A percentile compares a stretch with the other conserved stretches of the same genome.
Conservation (phyloP, 345 rosid genomes). For the Populus deltoides region DNA sequence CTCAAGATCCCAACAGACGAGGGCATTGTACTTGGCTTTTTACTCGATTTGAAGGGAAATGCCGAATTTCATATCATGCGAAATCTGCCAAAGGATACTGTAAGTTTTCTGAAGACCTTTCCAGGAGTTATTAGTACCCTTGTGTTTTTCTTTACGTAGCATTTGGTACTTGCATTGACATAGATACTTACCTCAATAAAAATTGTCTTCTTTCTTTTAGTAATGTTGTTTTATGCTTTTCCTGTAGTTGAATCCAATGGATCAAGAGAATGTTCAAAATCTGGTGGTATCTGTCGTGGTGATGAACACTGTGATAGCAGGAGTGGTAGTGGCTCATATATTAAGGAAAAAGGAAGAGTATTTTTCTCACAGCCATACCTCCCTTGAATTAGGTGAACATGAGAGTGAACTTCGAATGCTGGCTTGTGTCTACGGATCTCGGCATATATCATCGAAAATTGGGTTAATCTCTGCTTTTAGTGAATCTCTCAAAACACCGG, state of each 20-base stretch:
- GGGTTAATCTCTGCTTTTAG: slow-evolving; percentile 51
- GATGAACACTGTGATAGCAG: slow-evolving; percentile 55
- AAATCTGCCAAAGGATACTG: slow-evolving; percentile 5
- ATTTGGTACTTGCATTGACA: too few species aligned
- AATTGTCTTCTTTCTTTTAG: not conserved
- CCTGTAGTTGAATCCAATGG: slow-evolving; percentile 34
- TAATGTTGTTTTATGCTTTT: not conserved
- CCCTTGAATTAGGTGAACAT: slow-evolving; percentile 46
- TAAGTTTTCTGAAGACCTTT: slow-evolving; percentile 1
- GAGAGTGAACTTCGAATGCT: slow-evolving; percentile 63
- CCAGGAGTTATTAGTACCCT: not conserved
- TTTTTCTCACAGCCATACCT: slow-evolving; percentile 39
- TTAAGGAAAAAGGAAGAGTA: slow-evolving; percentile 38
- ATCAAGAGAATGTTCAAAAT: slow-evolving; percentile 40
- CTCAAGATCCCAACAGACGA: slow-evolving; percentile 51
- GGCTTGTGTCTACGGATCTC: slow-evolving; percentile 67
- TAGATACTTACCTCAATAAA: not conserved
- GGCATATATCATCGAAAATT: slow-evolving; percentile 59
- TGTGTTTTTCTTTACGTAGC: too few species aligned
- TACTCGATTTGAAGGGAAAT: slow-evolving; percentile 74
- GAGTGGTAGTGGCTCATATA: slow-evolving; percentile 41
- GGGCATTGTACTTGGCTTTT: slow-evolving; percentile 45
- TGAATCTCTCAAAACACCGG: slow-evolving; percentile 39
- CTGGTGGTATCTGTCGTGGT: slow-evolving; percentile 52
- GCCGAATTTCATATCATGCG: slow-evolving; percentile 51